Evolutionary conservation across 805 yeast species (phyloP), one percentile per base, ranked within the genome.

Genomic region (Metschnikowia proteae): DNA sequence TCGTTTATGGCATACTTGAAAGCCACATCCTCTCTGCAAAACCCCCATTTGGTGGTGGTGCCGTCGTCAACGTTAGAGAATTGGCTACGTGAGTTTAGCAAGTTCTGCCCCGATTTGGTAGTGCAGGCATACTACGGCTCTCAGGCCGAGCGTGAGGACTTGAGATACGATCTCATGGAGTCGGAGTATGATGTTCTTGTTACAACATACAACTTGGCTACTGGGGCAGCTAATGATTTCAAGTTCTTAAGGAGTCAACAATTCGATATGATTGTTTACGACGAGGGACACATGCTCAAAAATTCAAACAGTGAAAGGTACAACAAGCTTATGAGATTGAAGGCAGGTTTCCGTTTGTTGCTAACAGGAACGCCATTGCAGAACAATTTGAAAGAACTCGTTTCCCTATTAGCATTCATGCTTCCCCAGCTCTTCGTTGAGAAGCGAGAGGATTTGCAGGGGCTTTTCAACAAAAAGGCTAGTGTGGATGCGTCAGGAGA

Each of bases 311-410:
- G 94, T 29, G 98, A 92, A 60, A 77, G 99, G 57, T 94, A 92
- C 64, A 75, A 72, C 51, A 92, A 90, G 66, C 74, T 94, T 52
- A 91, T 92, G 96, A 81, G 81, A 59, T 71, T 94, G 46, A 78
- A 76, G 50, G 97, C 94, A 0, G 77, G 79, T n/a, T 94, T 92
- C 70, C 77, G 99, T 58, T 70, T 94, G 30, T 68, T 94, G 41
- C 75, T 94, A 51, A 94, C 99, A 1, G 99, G 99, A 65, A 94
- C 99, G 0, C 99, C 99, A 6, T 71, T 94, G 51, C 99, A 94
- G 64, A 94, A 94, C 63, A 94, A 94, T 63, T 72, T 94, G 60
- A 81, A 83, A 61, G 99, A 94, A 63, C 76, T 94, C 50, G 90
- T 94, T 58, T 90, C 98, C 1, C 72, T 94, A 51, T 74, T 94